Evolutionary conservation across 2,329 filamentous ascomycete species (phyloP), one percentile per base, ranked within the genome.

Genomic region (Alternaria tenuissima): DNA sequence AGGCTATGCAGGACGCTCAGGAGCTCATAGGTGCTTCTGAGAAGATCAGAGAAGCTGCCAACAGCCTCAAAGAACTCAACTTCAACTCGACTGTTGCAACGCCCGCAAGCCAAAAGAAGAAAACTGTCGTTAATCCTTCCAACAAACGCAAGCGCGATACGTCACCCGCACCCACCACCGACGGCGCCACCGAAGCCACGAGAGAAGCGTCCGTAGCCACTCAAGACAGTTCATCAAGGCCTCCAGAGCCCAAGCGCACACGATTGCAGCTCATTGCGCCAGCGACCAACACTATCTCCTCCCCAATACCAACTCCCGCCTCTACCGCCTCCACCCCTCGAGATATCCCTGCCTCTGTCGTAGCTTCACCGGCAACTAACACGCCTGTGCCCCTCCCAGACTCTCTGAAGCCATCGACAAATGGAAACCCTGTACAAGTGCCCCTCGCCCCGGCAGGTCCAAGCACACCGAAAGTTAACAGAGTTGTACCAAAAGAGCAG

Each of bases 61-160:
- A 77, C 47, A 68, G 64, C 20, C 66, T 79, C 36, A 75, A 76
- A 57, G 76, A 77, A 57, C 67, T 78, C 46, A 71, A 57, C 44
- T 71, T 80, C 53, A 64, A 55, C 18, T 55, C 67, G 6, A 69
- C 41, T 30, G 67, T 73, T 18, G 46, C 64, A 5, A 70, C 65
- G 24, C 66, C 67, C 11, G 43, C 56, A 11, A 63, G 66, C 22
- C 69, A 70, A 52, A 70, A 63, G 60, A 73, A 63, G 59, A 71
- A 63, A 51, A 66, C 67, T 22, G 28, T 65, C 12, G 52, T 68
- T 2, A 75, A 69, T n/a, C 42, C 72, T 2, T 62, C 71, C 9
- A 81, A 77, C 66, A 89, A 88, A 75, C 82, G 87, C 52, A 89
- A 88, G 69, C 79, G 84, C 41, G 86, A 88, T 49, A 77, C 82